Base-by-base conservation (phyloP, 805 yeast genomes). In the Candida morakotiae region DNA sequence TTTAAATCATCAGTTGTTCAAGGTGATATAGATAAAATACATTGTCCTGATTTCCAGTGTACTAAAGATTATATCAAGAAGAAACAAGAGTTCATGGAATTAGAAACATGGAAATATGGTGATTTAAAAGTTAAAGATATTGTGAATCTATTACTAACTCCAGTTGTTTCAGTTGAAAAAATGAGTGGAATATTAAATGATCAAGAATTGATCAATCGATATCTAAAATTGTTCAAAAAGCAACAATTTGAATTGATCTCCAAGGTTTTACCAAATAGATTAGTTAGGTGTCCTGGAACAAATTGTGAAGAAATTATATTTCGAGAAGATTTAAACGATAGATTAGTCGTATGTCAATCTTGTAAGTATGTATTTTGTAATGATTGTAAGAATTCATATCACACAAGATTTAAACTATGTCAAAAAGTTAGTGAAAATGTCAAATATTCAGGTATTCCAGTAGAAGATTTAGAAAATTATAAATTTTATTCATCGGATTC, bases 321-420 rank as follows among this genome's bases (percentile, higher is more conserved):
- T 24, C 56, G 78, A 32, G 67, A 67, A 15, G 64, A 75, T 42
- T 53, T 64, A 11, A 67, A 66, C 38, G 76, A 73, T 7, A 53
- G 66, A 7, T 55, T 79, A 38, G 63, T 75, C 3, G 62, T 69
- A 14, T 80, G 86, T 47, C 56, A 64, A 0, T 42, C 51, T 3
- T 80, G 85, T 49, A 53, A 56, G 9, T 64, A 69, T 44, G 78
- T 79, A 0, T 80, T 77, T 44, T 80, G 86, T 47, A 63, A 64
- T 41, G 64, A 63, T 19, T 80, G 86, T 52, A 53, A 65, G 5
- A 79, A 71, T 44, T 73, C 83, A 3, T 79, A 81, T 79, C 86
- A 80, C 53, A 82, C 83, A 1, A 59, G 62, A 11, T 62, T 60
- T 35, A 70, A 71, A 40, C 50, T 50, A 19, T 80, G 86, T 51